Base-by-base conservation (phyloP, 2,329 filamentous ascomycete species). In the Botrytis fabae region DNA sequence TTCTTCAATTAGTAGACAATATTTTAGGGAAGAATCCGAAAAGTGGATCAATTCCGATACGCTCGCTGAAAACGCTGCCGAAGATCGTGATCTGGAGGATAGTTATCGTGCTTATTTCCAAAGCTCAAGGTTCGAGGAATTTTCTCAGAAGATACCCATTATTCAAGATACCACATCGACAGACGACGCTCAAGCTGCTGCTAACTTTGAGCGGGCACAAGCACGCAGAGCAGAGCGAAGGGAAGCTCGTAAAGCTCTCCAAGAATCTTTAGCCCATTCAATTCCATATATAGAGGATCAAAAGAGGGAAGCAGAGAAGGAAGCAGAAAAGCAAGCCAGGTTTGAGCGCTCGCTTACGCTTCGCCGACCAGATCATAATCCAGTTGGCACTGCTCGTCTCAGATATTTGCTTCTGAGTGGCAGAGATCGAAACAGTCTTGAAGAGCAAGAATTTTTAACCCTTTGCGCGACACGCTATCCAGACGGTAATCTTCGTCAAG, bases 21-120 rank as follows among this genome's bases (percentile, higher is more conserved):
- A 25, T 28, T 25, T 38, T 16, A 44, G 20, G 20, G 65, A 69
- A 57, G 48, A 57, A 57, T 32, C 65, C 6, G 28, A 42, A 12
- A 42, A 69, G 35, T 69, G 65, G 65, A 69, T 69, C 48, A 69
- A 44, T 69, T 69, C n/a, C 18, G 48, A 69, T 69, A 69, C 65
- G 1, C 48, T 57, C 40, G 25, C 38, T 48, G 44, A 48, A 38
- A n/a, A 28, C 38, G 28, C 44, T 42, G n/a, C 25, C 9, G 48
- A 57, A 32, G 38, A 57, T 10, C 25, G 48, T 57, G 65, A 57
- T 25, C 12, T n/a, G 20, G 65, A 57, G n/a, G n/a, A 38, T 42
- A 38, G 7, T 42, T 57, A 42, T 25, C 48, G 48, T 57, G 48
- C 48, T 22, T 57, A 69, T 42, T 69, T 25, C 18, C 48, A 44